phyloP scores from a whole-genome alignment of 1,284 basidiomycete genomes.

The Sanghuangporus sanghuang region DNA sequence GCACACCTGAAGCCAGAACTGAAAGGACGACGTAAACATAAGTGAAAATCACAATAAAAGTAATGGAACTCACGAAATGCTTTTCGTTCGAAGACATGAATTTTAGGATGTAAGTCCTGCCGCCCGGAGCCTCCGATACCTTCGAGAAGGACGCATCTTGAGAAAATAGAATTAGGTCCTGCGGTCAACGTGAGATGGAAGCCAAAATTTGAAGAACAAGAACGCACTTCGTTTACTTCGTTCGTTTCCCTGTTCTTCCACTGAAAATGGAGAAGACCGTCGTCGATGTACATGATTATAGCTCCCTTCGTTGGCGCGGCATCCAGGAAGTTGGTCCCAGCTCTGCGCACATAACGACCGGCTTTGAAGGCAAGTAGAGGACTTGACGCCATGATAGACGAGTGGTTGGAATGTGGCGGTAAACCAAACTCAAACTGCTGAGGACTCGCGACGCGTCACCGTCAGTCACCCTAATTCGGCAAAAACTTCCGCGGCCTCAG shows the following conservation, averaged over 20 bases:
- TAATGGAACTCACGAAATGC: conserved; percentile 61
- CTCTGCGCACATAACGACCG: conserved; percentile 65
- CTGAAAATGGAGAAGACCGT: conserved; percentile 68
- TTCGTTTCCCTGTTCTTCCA: conserved; percentile 70
- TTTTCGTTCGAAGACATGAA: conserved; percentile 76
- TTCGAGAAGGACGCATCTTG: conserved; percentile 72
- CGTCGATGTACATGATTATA: conserved; percentile 62
- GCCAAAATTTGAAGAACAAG: background rate
- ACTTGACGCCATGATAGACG: conserved; percentile 11
- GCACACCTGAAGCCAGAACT: conserved; percentile 83
- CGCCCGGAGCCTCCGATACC: conserved; percentile 53
- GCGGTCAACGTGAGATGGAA: background rate
- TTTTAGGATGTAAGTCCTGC: conserved; percentile 72
- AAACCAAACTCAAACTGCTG: too few relatives aligned
- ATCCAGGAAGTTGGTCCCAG: conserved; percentile 61
- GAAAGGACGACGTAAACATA: conserved; percentile 5
- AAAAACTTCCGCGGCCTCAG: background rate
- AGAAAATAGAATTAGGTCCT: conserved; percentile 75
- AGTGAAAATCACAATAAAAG: background rate
- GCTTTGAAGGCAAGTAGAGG: conserved; percentile 75
- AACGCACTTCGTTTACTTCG: conserved; percentile 52
- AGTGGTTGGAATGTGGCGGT: background rate
- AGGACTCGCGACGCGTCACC: background rate
- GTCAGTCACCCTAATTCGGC: background rate
- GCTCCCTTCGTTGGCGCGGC: conserved; percentile 65